Base-by-base conservation (phyloP, 306 rosid genomes). In the Prunus davidiana region DNA sequence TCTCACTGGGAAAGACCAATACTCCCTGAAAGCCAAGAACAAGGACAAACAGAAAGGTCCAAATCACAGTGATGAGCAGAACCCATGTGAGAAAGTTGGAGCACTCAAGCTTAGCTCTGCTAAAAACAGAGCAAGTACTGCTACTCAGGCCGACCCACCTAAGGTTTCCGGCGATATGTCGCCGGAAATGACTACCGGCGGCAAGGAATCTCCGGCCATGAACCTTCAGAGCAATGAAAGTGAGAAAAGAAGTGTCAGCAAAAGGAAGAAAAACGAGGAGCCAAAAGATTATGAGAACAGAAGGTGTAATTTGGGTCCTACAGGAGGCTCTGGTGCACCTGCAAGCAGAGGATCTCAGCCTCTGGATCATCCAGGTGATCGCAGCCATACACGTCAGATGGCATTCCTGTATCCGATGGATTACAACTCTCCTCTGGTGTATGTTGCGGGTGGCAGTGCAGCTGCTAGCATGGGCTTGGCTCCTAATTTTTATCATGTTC, bases 221-320 rank as follows among this genome's bases (percentile, higher is more conserved):
- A 73, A 66, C 16, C 47, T 22, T 4, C 75, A 71, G 52, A 78
- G 70, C 9, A 57, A 58, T 28, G 86, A 68, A 67, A 68, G 64
- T 30, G 80, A 78, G 24, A 72, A 30, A 8, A 76, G 71, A 13
- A 66, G 73, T 71, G 81, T 79, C 54, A 27, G 88, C 67, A 91
- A 83, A 84, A 86, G 85, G 84, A 89, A 87, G 83, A 89, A 86
- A 66, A 86, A 71, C 30, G 88, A 87, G 56, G 86, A 75, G 61
- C 86, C 72, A 71, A 73, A 64, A 16, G 75, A 25, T 72, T 73
- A 79, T 20, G 30, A 38, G 75, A 20, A 47, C 52, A 47, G 52
- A 2, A 7, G 43, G 43, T 1, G 43, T 38, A 38, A 38, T 38
- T 7, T 38, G 9, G 43, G 22, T 52, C 47, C 64, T 75, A 18